Evolutionary conservation across 2,329 filamentous ascomycete genomes (phyloP), one percentile per base, ranked within the genome.

Genomic region (Macrophomina tecta): DNA sequence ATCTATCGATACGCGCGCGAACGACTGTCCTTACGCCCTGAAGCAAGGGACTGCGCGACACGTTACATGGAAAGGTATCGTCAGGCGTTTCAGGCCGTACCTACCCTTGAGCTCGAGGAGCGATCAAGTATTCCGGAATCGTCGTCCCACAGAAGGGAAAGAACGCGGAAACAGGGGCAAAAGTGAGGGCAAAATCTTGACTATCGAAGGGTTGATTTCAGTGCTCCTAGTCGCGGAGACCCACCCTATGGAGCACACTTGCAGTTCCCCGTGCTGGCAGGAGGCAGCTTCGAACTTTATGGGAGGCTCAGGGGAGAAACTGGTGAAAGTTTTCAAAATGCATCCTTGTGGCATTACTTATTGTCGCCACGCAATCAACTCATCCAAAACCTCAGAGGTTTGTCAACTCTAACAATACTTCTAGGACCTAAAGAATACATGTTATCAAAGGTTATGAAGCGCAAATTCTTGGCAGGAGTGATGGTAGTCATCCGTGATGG

Each of bases 1-100:
- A 14, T 14, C 42, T 45, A 45, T 45, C 16, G 42, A 45, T n/a
- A 45, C 5, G 8, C 18, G 18, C 18, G 16, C 55, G 34, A 38
- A 14, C 14, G 16, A 45, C 14, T 30, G 6, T 18, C 23, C 16
- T 16, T 30, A 14, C 23, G 14, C 2, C 6, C 2, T 12, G 14
- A 30, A 12, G 58, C 58, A 49, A 62, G 58, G 45, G n/a, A 46
- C n/a, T 4, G 8, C 16, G 4, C 45, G 58, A 62, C 32, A 49
- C 32, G 45, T 38, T 36, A 36, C 30, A 38, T 49, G 40, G 38
- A 45, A n/a, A 49, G 16, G 16, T 23, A 61, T 61, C 16, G 36
- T 38, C 42, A 49, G 6, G 30, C 18, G 28, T 45, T 14, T 45
- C 42, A 16, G 11, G 5, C 42, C 5, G 6, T 16, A 14, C 5